A percentile compares a stretch with the other conserved stretches of the same genome.
Conservation (phyloP, 257 asterid genomes). For the Osmanthus fragrans region DNA sequence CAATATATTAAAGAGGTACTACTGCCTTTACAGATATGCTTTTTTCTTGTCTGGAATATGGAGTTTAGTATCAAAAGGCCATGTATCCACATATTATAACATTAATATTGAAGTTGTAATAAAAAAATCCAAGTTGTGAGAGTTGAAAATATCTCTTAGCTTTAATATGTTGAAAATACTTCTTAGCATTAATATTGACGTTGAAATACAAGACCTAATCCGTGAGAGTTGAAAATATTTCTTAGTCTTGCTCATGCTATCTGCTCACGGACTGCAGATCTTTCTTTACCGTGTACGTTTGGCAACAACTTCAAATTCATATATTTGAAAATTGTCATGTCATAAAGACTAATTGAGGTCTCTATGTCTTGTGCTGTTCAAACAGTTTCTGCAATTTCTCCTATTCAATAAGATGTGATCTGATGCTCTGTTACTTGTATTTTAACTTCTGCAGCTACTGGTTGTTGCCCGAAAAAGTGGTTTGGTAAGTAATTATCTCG, state of each 20-base stretch:
- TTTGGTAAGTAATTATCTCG: conserved; percentile 50
- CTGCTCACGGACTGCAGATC: background rate
- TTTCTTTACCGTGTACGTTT: background rate
- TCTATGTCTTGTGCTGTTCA: background rate
- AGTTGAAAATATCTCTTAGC: too few relatives aligned
- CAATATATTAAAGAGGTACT: background rate
- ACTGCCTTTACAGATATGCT: background rate
- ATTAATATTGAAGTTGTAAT: too few relatives aligned
- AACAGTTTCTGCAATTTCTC: conserved; percentile 1
- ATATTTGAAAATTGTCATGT: background rate
- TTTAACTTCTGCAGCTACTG: conserved; percentile 57
- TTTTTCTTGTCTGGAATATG: background rate
- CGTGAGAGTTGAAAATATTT: background rate
- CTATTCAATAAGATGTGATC: conserved; percentile 1
- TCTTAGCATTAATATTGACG: too few relatives aligned
- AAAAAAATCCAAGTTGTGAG: too few relatives aligned
- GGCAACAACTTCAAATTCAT: background rate
- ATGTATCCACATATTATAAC: background rate
- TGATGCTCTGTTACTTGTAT: conserved; percentile 27
- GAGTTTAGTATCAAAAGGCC: background rate
- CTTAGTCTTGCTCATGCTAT: background rate
- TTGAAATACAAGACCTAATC: too few relatives aligned
- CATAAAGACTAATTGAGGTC: background rate
- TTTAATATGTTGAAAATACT: too few relatives aligned
- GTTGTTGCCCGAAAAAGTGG: conserved; percentile 81